phyloP scores from a whole-genome alignment of 2,329 filamentous ascomycete species.

The Cercospora zeae-maydis region DNA sequence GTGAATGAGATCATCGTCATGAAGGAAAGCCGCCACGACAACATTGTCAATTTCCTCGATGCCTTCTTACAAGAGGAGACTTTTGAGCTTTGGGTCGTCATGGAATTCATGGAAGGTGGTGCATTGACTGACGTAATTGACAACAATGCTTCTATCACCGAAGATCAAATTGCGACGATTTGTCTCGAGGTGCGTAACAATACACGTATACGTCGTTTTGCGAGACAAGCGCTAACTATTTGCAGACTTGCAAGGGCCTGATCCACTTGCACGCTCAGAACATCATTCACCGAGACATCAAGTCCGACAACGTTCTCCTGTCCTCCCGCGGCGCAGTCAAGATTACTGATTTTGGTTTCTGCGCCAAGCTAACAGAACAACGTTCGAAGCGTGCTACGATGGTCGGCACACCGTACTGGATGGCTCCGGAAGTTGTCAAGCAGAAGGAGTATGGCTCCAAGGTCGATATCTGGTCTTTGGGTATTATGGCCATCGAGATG shows the following conservation, averaged over 20 bases:
- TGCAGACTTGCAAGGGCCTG: slow-evolving; percentile 86
- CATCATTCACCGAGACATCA: slow-evolving; percentile 99
- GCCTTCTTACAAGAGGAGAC: slow-evolving; percentile 94
- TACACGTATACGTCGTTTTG: not conserved
- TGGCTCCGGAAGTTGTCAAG: slow-evolving; percentile 98
- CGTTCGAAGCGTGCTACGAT: slow-evolving; percentile 98
- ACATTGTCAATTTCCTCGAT: slow-evolving; percentile 98
- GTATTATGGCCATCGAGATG: slow-evolving; percentile 99
- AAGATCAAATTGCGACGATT: slow-evolving; percentile 97
- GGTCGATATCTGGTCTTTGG: slow-evolving; percentile 97
- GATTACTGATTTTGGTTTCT: slow-evolving; percentile 96
- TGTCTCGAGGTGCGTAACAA: slow-evolving; percentile 74
- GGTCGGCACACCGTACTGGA: slow-evolving; percentile 99
- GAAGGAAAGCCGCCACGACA: slow-evolving; percentile 97
- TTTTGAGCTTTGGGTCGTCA: slow-evolving; percentile 96
- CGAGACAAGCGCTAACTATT: slow-evolving; percentile 29
- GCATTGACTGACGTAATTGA: slow-evolving; percentile 97
- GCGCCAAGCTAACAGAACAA: slow-evolving; percentile 93
- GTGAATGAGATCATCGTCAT: slow-evolving; percentile 99
- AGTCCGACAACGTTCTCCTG: slow-evolving; percentile 96
- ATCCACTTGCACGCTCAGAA: slow-evolving; percentile 93
- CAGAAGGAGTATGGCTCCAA: slow-evolving; percentile 98
- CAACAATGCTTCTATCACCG: slow-evolving; percentile 88
- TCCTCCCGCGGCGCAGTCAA: slow-evolving; percentile 95
- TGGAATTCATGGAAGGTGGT: slow-evolving; percentile 99